A percentile compares a stretch with the other conserved stretches of the same genome.
Conservation (phyloP, 345 rosid genomes). For the Eucalyptus grandis region DNA sequence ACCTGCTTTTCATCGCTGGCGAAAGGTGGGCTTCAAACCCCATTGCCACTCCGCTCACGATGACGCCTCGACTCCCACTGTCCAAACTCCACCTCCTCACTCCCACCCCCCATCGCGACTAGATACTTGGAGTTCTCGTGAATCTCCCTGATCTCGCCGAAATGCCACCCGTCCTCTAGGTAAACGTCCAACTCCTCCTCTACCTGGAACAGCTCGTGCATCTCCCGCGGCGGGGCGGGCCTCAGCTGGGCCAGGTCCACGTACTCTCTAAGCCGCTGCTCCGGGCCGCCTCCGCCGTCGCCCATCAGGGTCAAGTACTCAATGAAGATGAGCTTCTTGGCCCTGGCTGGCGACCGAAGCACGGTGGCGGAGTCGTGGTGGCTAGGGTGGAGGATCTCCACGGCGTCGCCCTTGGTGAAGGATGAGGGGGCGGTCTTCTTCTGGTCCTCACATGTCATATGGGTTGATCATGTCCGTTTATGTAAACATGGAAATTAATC, state of each 20-base stretch:
- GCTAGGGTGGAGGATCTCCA: slow-evolving; percentile 18
- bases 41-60: slow-evolving; percentile 29
- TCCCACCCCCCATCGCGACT: slow-evolving; percentile 9
- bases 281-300: neutral
- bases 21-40: slow-evolving; percentile 17
- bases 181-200: slow-evolving; percentile 33
- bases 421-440: neutral
- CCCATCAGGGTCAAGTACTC: slow-evolving; percentile 5
- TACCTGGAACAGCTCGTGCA: slow-evolving; percentile 1
- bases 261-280: slow-evolving; percentile 7
- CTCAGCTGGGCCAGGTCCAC: slow-evolving; percentile 11
- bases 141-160: slow-evolving; percentile 10
- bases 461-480: too few species aligned
- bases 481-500: too few species aligned
- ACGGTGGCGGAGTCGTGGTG: slow-evolving; percentile 14
- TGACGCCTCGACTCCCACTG: slow-evolving; percentile 28
- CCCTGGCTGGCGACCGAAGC: slow-evolving; percentile 3
- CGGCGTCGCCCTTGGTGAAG: slow-evolving; percentile 21
- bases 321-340: slow-evolving; percentile 2
- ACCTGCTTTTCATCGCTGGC: neutral
- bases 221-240: slow-evolving; percentile 17
- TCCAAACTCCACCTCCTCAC: slow-evolving; percentile 6
- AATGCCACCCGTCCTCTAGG: slow-evolving; percentile 17
- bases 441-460: too few species aligned
- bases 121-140: slow-evolving; percentile 17